Percentiles rank a stretch among this genome's conserved stretches.
phyloP scores from a whole-genome alignment of 2,329 filamentous ascomycete genomes.

The Hypoxylon sp. region DNA sequence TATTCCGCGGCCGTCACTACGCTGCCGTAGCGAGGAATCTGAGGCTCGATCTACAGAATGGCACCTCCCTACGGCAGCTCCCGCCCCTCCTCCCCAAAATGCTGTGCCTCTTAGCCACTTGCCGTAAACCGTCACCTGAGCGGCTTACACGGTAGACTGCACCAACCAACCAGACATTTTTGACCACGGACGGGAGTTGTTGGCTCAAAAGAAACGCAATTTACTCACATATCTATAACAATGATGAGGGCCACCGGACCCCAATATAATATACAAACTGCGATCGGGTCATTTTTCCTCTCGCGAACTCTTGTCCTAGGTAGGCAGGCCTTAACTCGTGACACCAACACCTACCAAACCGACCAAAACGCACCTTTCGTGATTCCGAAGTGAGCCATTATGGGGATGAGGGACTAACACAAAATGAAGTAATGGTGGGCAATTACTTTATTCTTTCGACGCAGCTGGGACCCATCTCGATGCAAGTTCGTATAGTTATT shows the following conservation, averaged over 20 bases:
- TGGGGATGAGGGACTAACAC: constrained; percentile 1
- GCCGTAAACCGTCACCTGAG: constrained; percentile 37
- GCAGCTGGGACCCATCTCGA: constrained; percentile 36
- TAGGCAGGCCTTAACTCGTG: constrained; percentile 21
- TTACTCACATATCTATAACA: constrained; percentile 3
- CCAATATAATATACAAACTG: constrained; percentile 20
- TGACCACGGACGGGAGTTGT: constrained; percentile 15
- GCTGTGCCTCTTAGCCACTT: constrained; percentile 38
- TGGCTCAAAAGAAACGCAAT: constrained; percentile 13
- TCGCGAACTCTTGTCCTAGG: constrained; percentile 4
- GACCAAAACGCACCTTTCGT: background rate
- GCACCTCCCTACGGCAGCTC: constrained; percentile 36
- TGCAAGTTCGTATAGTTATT: constrained; percentile 49
- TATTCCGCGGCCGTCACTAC: constrained; percentile 9
- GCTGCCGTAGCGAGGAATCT: constrained; percentile 3
- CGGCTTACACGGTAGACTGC: constrained; percentile 1
- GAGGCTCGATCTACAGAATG: constrained; percentile 41
- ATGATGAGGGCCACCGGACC: constrained; percentile 6
- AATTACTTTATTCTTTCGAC: constrained; percentile 44
- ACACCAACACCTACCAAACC: constrained; percentile 20
- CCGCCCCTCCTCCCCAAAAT: constrained; percentile 33
- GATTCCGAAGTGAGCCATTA: constrained; percentile 7
- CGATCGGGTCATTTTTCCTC: constrained; percentile 21
- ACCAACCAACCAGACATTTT: constrained; percentile 27
- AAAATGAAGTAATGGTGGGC: constrained; percentile 26